Conservation (phyloP, 805 yeast genomes). For the Candida boleticola region DNA sequence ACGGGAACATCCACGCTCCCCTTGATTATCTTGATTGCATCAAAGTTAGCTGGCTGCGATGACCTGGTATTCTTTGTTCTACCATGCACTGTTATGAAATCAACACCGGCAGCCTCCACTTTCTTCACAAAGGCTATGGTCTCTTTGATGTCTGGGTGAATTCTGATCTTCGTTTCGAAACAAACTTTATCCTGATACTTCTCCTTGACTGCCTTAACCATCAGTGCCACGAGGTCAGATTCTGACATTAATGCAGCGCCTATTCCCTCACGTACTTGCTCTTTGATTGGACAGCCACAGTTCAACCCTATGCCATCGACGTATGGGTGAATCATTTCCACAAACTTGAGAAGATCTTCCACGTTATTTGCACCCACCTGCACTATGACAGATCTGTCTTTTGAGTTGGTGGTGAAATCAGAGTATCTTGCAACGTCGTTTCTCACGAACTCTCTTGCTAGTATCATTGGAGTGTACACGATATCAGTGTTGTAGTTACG, state of each 20-base stretch:
- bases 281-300: conserved; percentile 97
- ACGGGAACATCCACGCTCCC: conserved; percentile 67
- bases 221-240: conserved; percentile 72
- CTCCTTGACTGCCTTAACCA: conserved; percentile 81
- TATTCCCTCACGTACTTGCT: conserved; percentile 91
- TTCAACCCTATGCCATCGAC: conserved; percentile 93
- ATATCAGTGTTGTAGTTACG: conserved; percentile 74
- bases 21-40: conserved; percentile 70
- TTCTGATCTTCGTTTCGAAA: conserved; percentile 88
- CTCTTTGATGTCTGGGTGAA: conserved; percentile 71
- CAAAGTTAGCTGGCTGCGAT: conserved; percentile 76
- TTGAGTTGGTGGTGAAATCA: conserved; percentile 78
- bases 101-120: conserved; percentile 87
- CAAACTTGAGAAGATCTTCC: conserved; percentile 75
- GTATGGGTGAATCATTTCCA: conserved; percentile 84
- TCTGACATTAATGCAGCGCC: conserved; percentile 93
- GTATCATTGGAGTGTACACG: conserved; percentile 93
- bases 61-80: conserved; percentile 83
- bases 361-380: conserved; percentile 91
- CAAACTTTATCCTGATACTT: conserved; percentile 71
- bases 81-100: conserved; percentile 92
- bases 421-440: conserved; percentile 75
- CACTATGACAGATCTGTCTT: conserved; percentile 72
- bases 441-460: conserved; percentile 92
- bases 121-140: conserved; percentile 70